phyloP scores from a whole-genome alignment of 2,329 filamentous ascomycete genomes.

The Botryotinia narcissicola region DNA sequence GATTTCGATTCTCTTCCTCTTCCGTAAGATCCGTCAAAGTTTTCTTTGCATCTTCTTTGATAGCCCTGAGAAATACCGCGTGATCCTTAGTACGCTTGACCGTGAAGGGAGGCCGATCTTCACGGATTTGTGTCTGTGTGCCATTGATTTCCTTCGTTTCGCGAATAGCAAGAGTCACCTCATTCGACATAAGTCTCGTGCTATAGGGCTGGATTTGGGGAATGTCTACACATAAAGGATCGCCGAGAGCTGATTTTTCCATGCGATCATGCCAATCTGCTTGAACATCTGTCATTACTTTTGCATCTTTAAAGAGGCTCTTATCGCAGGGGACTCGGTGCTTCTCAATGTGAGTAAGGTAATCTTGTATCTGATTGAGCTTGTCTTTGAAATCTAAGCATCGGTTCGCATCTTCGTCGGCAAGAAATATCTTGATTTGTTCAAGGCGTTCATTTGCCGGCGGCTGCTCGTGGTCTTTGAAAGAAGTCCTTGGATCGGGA shows the following conservation, averaged over 20 bases:
- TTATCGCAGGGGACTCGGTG: slow-evolving; percentile 14
- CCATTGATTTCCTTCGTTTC: slow-evolving; percentile 23
- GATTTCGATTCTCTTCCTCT: slow-evolving; percentile 27
- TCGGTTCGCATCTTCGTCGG: slow-evolving; percentile 48
- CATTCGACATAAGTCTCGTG: slow-evolving; percentile 25
- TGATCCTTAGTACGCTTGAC: slow-evolving; percentile 27
- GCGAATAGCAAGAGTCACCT: slow-evolving; percentile 19
- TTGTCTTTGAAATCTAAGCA: slow-evolving; percentile 43
- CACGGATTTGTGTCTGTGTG: slow-evolving; percentile 25
- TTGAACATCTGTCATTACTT: slow-evolving; percentile 30
- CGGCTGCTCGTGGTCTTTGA: slow-evolving; percentile 37
- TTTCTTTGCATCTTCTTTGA: slow-evolving; percentile 24
- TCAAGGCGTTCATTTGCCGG: slow-evolving; percentile 38
- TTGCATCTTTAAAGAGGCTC: slow-evolving; percentile 28
- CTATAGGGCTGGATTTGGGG: slow-evolving; percentile 24
- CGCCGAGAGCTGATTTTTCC: slow-evolving; percentile 4
- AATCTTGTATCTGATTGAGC: slow-evolving; percentile 36
- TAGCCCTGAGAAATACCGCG: slow-evolving; percentile 25
- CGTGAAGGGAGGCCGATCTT: slow-evolving; percentile 32
- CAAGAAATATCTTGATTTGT: slow-evolving; percentile 46
- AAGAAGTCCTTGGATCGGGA: slow-evolving; percentile 10
- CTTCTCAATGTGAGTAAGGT: slow-evolving; percentile 24
- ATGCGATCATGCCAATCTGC: slow-evolving; percentile 27
- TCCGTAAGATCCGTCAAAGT: slow-evolving; percentile 22
- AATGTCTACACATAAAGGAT: slow-evolving; percentile 16